Base-by-base conservation (phyloP, 1,139 yeast genomes). In the Scheffersomyces parashehatae region DNA sequence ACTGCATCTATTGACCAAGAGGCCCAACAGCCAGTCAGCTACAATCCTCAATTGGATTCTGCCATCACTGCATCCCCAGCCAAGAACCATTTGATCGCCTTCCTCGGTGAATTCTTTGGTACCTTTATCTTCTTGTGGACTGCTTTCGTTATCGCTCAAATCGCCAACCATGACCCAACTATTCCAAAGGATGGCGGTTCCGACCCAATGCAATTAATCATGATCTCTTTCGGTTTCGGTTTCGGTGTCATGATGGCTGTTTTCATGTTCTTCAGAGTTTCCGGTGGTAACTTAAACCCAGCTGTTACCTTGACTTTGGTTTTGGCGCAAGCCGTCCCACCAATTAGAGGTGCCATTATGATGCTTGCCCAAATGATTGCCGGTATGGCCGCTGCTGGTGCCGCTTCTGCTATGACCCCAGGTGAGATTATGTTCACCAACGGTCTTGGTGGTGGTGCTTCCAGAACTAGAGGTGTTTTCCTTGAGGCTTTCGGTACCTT, bases 351-450 rank as follows among this genome's bases (percentile, higher is more conserved):
- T 53, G 65, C 71, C 34, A 63, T 86, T 44, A 81, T 85, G 82
- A 67, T 80, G 66, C 41, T 82, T 44, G 59, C 91, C 37, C 96
- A 89, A 70, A 65, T 88, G 58, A 66, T 88, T 62, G 96, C 85
- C 42, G 96, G 96, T 67, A 85, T 89, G 83, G 89, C 90, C 56
- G 96, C 96, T 47, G 95, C 95, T 47, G 96, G 89, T 64, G 93
- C 90, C 37, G 96, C 91, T 40, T 71, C 80, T 52, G 96, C 90
- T 40, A 79, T 88, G 85, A 85, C 95, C 31, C 96, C 96, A 36
- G 96, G 96, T 49, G 75, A 76, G 37, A 74, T 88, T 57, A 74
- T 80, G 15, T 89, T 88, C 58, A 79, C 88, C 52, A 88, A 89
- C 58, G 75, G 77, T 41, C 70, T 88, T 49, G 90, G 95, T 47